phyloP scores from a whole-genome alignment of 305 asterid species.

The Fraxinus ornus region DNA sequence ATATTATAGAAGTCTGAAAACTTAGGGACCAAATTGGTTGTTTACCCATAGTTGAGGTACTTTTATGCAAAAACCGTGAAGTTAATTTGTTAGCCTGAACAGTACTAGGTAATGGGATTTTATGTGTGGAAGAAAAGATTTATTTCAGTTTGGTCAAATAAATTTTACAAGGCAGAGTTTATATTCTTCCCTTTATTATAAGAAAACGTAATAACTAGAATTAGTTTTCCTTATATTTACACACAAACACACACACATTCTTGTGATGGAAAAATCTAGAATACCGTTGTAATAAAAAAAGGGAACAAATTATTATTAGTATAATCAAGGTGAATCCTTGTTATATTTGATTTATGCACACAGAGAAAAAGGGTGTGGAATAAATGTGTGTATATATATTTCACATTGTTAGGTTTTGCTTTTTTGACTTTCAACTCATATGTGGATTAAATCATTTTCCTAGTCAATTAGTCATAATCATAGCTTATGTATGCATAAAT shows the following conservation, averaged over 20 bases:
- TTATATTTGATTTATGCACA: not conserved
- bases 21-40: not conserved
- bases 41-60: not conserved
- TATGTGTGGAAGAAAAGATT: not conserved
- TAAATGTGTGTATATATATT: not conserved
- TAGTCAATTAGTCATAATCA: not conserved
- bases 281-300: not conserved
- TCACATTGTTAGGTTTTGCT: not conserved
- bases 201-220: not conserved
- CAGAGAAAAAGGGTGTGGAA: not conserved
- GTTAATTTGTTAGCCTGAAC: not conserved
- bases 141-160: not conserved
- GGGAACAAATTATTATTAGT: not conserved
- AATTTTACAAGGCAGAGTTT: not conserved
- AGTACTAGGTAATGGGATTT: not conserved
- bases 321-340: not conserved
- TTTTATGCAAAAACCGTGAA: not conserved
- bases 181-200: not conserved
- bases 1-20: not conserved
- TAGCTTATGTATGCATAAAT: not conserved
- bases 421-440: not conserved
- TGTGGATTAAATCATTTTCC: not conserved
- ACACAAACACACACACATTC: not conserved
- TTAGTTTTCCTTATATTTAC: not conserved
- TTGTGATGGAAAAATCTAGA: not conserved